phyloP scores from a whole-genome alignment of 257 asterid species.

The Ajuga chamaepitys region DNA sequence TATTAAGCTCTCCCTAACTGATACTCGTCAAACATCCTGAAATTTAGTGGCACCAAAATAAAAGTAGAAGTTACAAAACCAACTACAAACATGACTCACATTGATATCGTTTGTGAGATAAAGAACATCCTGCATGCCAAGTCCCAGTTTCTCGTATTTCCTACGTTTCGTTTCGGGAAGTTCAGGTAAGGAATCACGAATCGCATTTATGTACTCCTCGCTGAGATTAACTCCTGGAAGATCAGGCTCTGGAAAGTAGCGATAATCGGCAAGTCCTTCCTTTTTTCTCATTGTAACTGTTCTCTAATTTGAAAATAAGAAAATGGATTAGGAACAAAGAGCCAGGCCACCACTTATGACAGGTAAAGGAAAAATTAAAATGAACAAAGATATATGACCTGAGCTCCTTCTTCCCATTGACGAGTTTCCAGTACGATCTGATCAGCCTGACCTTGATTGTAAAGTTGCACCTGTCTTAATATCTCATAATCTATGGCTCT shows the following conservation, averaged over 20 bases:
- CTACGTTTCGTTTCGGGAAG: slow-evolving; percentile 90
- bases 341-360: not conserved
- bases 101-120: slow-evolving; percentile 71
- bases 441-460: slow-evolving; percentile 69
- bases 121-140: slow-evolving; percentile 96
- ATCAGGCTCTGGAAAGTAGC: slow-evolving; percentile 99
- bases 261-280: slow-evolving; percentile 97
- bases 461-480: slow-evolving; percentile 76
- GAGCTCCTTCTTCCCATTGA: slow-evolving; percentile 98
- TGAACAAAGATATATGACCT: slow-evolving; percentile 47
- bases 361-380: slow-evolving; percentile 3
- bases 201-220: slow-evolving; percentile 46
- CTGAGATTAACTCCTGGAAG: slow-evolving; percentile 82
- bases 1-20: not conserved
- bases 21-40: not conserved
- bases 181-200: slow-evolving; percentile 77
- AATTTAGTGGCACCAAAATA: not conserved
- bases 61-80: not conserved
- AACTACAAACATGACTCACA: slow-evolving; percentile 37
- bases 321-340: slow-evolving; percentile 11
- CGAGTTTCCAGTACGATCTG: slow-evolving; percentile 96
- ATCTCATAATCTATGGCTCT: slow-evolving; percentile 95
- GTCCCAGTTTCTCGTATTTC: slow-evolving; percentile 74
- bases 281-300: slow-evolving; percentile 95
- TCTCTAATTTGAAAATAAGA: slow-evolving; percentile 46